These are phyloP conservation scores for Pseudogymnoascus sp. DNA, from an alignment of 2,329 filamentous ascomycete species.

Conservation along the genomic window DNA sequence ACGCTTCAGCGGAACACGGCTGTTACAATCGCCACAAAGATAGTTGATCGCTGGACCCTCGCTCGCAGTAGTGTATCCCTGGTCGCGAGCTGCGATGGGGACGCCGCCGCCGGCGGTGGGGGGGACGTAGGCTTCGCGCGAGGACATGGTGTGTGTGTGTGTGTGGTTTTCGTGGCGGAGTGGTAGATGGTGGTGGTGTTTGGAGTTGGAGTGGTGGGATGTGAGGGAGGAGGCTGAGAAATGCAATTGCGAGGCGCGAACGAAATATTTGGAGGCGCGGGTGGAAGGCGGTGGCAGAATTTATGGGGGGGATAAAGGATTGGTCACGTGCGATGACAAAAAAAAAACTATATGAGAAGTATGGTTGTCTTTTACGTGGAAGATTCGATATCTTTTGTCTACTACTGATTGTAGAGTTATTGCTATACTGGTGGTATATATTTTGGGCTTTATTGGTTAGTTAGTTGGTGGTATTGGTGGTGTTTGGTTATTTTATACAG, in stretches of 20 bases:
- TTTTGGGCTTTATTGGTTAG: too few species aligned
- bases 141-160: constrained; percentile 44
- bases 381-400: neutral
- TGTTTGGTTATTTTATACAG: neutral
- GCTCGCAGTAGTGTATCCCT: constrained; percentile 30
- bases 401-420: neutral
- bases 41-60: constrained; percentile 58
- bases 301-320: neutral
- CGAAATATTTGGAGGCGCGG: neutral
- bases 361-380: neutral
- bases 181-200: neutral
- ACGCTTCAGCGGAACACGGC: constrained; percentile 66
- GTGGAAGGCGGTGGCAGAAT: constrained; percentile 9
- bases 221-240: neutral
- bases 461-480: neutral
- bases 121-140: constrained; percentile 72
- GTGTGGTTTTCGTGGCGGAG: neutral
- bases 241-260: neutral
- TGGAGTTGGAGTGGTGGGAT: neutral
- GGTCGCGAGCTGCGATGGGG: constrained; percentile 26
- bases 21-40: constrained; percentile 78
- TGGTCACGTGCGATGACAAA: neutral
- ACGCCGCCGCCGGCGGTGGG: constrained; percentile 46
- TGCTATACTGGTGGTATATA: neutral
- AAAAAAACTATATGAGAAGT: neutral